Base-by-base conservation (phyloP, 495 filamentous ascomycete species). In the Trichoderma parareesei region DNA sequence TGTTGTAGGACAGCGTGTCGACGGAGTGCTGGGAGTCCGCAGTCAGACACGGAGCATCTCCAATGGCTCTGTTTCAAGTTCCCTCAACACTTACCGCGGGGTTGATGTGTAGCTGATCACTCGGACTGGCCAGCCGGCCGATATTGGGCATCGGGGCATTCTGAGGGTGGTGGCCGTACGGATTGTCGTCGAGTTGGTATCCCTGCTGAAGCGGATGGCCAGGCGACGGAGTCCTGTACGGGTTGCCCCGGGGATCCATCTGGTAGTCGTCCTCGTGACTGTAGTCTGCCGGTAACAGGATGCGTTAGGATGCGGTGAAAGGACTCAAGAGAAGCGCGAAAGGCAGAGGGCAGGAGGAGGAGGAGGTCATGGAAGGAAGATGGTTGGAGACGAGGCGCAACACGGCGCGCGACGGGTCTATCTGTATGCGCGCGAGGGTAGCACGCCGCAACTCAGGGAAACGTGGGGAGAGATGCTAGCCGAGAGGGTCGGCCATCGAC, bases 131-230 rank as follows among this genome's bases (percentile, higher is more conserved):
- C 65, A 77, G 71, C 70, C 79, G 69, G 67, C 76, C 71, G 67
- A 81, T 87, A 41, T 42, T 13, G 9, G 76, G 85, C 77, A 77
- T 82, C 66, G 85, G 90, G 74, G 93, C 90, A 59, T 92, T 78
- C 64, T 83, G 84, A 53, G 76, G 62, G 72, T 62, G 69, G 64
- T 69, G 64, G 46, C 71, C 75, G 67, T 89, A 89, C 38, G 86
- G 82, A 63, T 82, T 79, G 71, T 91, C 87, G n/a, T 89, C 82
- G 3, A 90, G 77, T 68, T 92, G 88, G 71, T 92, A 91, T 55
- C 84, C 82, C 64, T 85, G 80, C 65, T 83, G 78, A 38, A 80
- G 65, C 37, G 81, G 82, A 66, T 83, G 80, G 49, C 76, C 81
- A 9, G 82, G 82, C 43, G 84, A 84, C 37, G 87, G 81, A 38